Base-by-base conservation (phyloP, 768 basidiomycete genomes). In the Auricularia sp. region DNA sequence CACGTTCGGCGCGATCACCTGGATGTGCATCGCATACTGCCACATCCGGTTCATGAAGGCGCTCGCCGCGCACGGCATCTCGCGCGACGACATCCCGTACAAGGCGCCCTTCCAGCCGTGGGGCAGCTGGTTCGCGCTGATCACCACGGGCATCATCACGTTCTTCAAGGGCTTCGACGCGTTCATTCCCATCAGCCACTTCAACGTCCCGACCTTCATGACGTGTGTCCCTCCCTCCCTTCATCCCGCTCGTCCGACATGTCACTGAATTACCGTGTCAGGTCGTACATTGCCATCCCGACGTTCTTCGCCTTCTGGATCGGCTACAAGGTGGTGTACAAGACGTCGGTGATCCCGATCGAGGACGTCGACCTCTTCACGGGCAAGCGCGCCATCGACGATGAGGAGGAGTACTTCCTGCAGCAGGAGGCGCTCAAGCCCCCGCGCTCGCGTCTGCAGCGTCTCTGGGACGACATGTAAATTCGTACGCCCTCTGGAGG, bases 31-130 rank as follows among this genome's bases (percentile, higher is more conserved):
- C 65, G 69, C 79, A 56, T 84, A 77, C 62, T 81, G 82, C 4
- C 86, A 87, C 71, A 83, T 87, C 60, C 77, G 80, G 62, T 84
- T 84, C 70, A 79, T 83, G 73, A 71, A 71, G 43, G 82, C 83
- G 0, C 75, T 81, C 69, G 76, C 77, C 62, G 73, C 70, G 10
- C 79, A 79, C 63, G 80, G 80, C 21, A 74, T 78, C 67, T 73
- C 73, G 3, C 70, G 80, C 33, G 74, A 78, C 64, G 74, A 74
- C 60, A 73, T 82, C 33, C 78, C 80, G 5, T 82, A 80, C 77
- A 77, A 82, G 71, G 84, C 82, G 6, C 84, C 85, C n/a, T 83
- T 85, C 71, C 83, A 83, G 70, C 83, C 84, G 33, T 85, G 78
- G 73, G 82, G 84, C 29, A 81, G 81, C 53, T 85, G 80, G 81